These are phyloP conservation scores for Dovyalis caffra DNA, from an alignment of 345 rosid genomes.

Conservation along the genomic window DNA sequence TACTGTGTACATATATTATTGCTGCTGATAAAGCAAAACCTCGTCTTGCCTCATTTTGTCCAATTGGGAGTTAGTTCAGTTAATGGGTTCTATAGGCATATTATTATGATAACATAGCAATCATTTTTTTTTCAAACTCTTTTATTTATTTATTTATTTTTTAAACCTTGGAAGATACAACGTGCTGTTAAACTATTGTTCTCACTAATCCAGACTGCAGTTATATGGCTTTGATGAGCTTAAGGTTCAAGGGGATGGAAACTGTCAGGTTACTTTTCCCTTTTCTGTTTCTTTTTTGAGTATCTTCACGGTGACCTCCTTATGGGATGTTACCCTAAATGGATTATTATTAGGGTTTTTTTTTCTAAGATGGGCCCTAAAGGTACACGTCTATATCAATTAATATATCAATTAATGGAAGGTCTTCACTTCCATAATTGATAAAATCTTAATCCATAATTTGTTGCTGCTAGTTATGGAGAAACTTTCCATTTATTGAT, in stretches of 20 bases:
- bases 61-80: not conserved
- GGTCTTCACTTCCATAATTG: not conserved
- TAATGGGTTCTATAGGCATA: not conserved
- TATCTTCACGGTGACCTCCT: not conserved
- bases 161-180: not conserved
- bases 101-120: not conserved
- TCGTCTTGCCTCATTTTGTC: not conserved
- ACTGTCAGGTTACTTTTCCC: slow-evolving; percentile 58
- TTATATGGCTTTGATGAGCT: slow-evolving; percentile 48
- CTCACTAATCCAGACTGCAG: slow-evolving; percentile 44
- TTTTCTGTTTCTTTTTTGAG: not conserved
- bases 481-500: not conserved
- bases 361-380: not conserved
- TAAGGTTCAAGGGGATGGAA: slow-evolving; percentile 82
- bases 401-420: not conserved
- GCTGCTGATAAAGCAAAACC: not conserved
- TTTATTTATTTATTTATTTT: not conserved
- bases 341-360: not conserved
- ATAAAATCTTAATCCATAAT: not conserved
- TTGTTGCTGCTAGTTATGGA: not conserved
- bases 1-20: slow-evolving; percentile 16
- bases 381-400: not conserved
- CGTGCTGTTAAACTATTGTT: not conserved
- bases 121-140: not conserved
- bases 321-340: not conserved